phyloP scores from a whole-genome alignment of 352 stramenopile genomes.

The Peronospora destructor region DNA sequence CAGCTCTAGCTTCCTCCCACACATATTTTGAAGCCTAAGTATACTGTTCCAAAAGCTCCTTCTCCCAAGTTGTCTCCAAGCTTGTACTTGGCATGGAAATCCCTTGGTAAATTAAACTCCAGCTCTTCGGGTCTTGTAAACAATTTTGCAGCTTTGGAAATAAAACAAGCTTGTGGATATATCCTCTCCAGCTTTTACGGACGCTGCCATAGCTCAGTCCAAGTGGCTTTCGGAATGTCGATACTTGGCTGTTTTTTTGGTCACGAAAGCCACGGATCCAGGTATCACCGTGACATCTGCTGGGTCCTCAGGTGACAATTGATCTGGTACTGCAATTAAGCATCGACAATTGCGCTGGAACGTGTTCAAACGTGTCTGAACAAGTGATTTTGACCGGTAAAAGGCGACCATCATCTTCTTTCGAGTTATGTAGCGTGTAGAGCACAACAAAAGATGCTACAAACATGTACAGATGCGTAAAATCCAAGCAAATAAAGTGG shows the following conservation, averaged over 20 bases:
- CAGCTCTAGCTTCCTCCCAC: conserved; percentile 23
- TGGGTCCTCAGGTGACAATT: conserved; percentile 15
- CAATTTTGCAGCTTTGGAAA: conserved; percentile 43
- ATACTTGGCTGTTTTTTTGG: conserved; percentile 5
- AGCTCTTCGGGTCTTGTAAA: conserved; percentile 56
- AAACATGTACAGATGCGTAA: conserved; percentile 12
- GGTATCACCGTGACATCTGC: conserved; percentile 16
- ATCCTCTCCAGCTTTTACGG: conserved; percentile 46
- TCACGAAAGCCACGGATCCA: conserved; percentile 17
- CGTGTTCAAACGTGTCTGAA: conserved; percentile 1
- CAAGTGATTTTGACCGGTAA: conserved; percentile 6
- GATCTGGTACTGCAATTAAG: conserved; percentile 9
- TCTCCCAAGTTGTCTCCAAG: conserved; percentile 54
- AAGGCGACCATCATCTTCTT: conserved; percentile 13
- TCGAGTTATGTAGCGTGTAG: conserved; percentile 5
- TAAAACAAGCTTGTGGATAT: conserved; percentile 32
- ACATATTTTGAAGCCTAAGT: conserved; percentile 19
- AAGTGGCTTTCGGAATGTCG: conserved; percentile 13
- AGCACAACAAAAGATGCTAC: not conserved
- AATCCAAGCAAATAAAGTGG: not conserved
- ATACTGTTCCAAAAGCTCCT: conserved; percentile 63
- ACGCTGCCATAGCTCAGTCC: conserved; percentile 44
- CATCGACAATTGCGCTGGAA: conserved; percentile 5
- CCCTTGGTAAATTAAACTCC: conserved; percentile 54
- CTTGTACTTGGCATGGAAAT: conserved; percentile 48